Base-by-base conservation (phyloP, 139 green algal species). In the Zygnema circumcarinatum region DNA sequence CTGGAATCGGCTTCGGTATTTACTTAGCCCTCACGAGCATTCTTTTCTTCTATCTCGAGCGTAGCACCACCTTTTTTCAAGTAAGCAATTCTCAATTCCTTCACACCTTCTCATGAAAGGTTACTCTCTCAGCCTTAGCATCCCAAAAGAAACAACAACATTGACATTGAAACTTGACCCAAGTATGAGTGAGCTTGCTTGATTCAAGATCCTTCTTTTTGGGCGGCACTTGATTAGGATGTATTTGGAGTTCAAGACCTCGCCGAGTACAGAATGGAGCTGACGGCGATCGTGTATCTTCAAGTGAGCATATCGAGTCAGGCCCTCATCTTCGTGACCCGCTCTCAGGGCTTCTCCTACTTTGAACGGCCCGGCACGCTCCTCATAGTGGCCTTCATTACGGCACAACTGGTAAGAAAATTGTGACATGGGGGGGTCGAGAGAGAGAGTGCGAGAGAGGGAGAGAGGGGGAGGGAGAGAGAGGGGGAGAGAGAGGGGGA, bases 291-390 rank as follows among this genome's bases (percentile, higher is more conserved):
- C 32, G 38, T 89, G 25, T 90, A 90, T 36, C 40, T 90, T 36
- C 84, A 89, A 90, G 79, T 87, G 84, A 76, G 38, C 47, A 89
- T 62, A 89, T 89, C n/a, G n/a, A n/a, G n/a, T n/a, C n/a, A n/a
- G n/a, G n/a, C n/a, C n/a, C n/a, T n/a, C n/a, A n/a, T n/a, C 79
- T 89, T 89, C 0, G 81, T 89, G 38, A 90, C 84, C 1, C 76
- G 84, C 33, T 89, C 84, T 21, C 84, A 87, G 52, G 38, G 53
- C 29, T 89, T 89, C 36, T 89, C 38, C 81, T 89, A 56, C 52
- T 29, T 89, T 25, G 80, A 89, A 53, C 84, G 84, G 31, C 84
- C 84, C 11, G 80, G 84, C 33, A 20, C 87, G 3, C 38, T 89
- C 33, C 81, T 89, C 29, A 84, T 90, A 67, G 22, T 89, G 31